Evolutionary conservation across 805 yeast species (phyloP), one percentile per base, ranked within the genome.

Genomic region (Suhomyces sp.): DNA sequence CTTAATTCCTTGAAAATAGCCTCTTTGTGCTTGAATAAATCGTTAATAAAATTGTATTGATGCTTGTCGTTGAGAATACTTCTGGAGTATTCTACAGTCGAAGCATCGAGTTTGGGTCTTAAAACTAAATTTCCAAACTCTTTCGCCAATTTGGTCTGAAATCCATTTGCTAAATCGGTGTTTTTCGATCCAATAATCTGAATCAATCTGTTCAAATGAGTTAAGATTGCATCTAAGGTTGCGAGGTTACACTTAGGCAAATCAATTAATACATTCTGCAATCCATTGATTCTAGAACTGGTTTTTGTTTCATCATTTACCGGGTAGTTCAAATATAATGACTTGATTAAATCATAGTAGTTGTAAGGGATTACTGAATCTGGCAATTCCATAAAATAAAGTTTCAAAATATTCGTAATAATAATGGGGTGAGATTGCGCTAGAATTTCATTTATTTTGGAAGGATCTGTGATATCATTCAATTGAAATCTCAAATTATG

Each of bases 351-450:
- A 46, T 84, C 93, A 52, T 80, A 83, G 40, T 75, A 65, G 30
- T 74, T 76, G 38, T 72, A 65, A 1, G 91, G 79, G 4, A 88
- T 72, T 26, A 87, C 56, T 2, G 93, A 81, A 42, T 81, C 87
- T 0, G 95, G 95, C 29, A 87, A 68, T 54, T 88, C 95, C 53
- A 86, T 64, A 19, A 87, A 62, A 58, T 83, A 87, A 22, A 86
- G 68, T 53, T 84, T 83, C 46, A 87, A 68, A 3, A 79, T 79
- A 47, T 81, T 77, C 4, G 88, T 82, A 7, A 83, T 74, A 0
- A 77, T 71, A 31, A 78, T 72, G 1, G 88, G 82, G 21, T 65
- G 67, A 34, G 63, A 60, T 7, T 66, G 55, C 44, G 37, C 54
- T 30, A 72, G 55, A 1, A 65, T 52, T 14, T 56, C 63, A 17